phyloP scores from a whole-genome alignment of 225 moss, liverwort and hornwort species.

The Polytrichum formosum region DNA sequence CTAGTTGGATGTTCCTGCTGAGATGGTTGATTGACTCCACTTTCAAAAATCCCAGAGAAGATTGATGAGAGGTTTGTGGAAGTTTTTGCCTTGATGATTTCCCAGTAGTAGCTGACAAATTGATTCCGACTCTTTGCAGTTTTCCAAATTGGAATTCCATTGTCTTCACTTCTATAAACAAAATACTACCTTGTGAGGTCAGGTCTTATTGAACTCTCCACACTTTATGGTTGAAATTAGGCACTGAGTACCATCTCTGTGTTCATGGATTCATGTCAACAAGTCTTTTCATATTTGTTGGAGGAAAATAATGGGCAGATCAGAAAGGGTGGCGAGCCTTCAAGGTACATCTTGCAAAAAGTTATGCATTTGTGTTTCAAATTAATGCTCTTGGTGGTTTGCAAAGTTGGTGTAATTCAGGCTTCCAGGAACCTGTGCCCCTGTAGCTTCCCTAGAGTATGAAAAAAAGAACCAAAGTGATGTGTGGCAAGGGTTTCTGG shows the following conservation, averaged over 20 bases:
- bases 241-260: background rate
- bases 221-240: background rate
- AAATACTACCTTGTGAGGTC: background rate
- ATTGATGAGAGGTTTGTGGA: no score
- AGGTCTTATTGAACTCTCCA: background rate
- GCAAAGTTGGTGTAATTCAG: no score
- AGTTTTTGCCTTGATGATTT: no score
- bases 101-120: no score
- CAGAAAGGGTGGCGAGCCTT: slow-evolving; percentile 1
- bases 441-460: no score
- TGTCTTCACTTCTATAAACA: no score
- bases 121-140: no score
- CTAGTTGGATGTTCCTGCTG: background rate
- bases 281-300: background rate
- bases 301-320: background rate
- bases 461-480: no score
- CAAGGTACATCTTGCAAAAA: background rate
- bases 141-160: no score
- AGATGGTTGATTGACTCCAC: background rate
- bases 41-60: no score
- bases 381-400: no score
- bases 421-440: no score
- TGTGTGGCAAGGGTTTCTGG: background rate
- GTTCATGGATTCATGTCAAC: background rate
- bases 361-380: background rate